Conservation (phyloP, 2,329 filamentous ascomycete species). For the Cytospora piceae region DNA sequence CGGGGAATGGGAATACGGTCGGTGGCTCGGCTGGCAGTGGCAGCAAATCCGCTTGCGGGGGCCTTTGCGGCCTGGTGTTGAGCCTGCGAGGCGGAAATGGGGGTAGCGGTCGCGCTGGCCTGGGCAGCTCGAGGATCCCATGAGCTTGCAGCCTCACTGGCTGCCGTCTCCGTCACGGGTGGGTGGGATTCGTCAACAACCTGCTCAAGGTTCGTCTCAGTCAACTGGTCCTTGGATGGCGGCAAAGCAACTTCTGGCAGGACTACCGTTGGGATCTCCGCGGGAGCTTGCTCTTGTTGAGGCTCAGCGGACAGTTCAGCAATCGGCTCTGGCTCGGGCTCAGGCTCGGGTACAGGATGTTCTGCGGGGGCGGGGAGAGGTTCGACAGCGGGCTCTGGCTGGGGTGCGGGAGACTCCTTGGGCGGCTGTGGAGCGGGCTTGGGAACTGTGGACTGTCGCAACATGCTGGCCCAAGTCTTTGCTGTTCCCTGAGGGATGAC, state of each 20-base stretch:
- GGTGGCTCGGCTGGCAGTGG: conserved; percentile 81
- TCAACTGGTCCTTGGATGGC: conserved; percentile 81
- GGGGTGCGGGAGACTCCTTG: conserved; percentile 51
- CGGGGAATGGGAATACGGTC: conserved; percentile 61
- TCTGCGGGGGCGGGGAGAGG: conserved; percentile 32
- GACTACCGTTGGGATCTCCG: conserved; percentile 45
- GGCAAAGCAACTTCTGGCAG: conserved; percentile 61
- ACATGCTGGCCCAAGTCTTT: conserved; percentile 78
- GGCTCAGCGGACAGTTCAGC: conserved; percentile 39
- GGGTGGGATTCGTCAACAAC: conserved; percentile 81
- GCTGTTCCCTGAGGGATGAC: conserved; percentile 45
- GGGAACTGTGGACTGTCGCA: conserved; percentile 61
- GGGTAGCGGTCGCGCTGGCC: conserved; percentile 65
- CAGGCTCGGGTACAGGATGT: conserved; percentile 40
- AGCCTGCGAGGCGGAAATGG: conserved; percentile 66
- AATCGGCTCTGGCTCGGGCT: conserved; percentile 42
- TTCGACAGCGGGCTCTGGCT: conserved; percentile 48
- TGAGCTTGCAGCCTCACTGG: conserved; percentile 87
- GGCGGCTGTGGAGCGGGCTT: conserved; percentile 60
- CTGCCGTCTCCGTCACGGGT: conserved; percentile 77
- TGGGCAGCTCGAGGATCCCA: conserved; percentile 70
- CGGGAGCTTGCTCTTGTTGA: conserved; percentile 35
- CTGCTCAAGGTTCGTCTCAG: conserved; percentile 89
- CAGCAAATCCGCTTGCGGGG: conserved; percentile 72
- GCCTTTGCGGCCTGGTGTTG: conserved; percentile 63